Conservation (phyloP, 2,329 filamentous ascomycete species). For the Arthrobotrys pseudoclavata region DNA sequence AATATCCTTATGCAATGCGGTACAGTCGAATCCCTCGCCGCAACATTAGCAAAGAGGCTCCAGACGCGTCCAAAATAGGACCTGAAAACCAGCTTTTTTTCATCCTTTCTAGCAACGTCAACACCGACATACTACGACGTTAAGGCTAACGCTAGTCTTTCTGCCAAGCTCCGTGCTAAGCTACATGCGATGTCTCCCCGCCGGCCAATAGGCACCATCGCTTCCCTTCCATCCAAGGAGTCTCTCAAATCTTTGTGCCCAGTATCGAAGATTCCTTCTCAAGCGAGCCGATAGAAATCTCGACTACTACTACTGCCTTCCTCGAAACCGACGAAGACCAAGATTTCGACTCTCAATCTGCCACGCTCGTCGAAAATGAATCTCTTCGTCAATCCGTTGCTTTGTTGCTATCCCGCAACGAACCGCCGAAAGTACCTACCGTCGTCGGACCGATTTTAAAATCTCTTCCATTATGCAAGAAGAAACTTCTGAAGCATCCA, state of each 20-base stretch:
- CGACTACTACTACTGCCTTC: neutral
- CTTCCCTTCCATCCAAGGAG: no score
- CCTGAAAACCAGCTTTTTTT: neutral
- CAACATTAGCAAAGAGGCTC: neutral
- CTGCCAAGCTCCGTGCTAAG: constrained; percentile 24
- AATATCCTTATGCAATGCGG: no score
- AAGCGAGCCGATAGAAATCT: neutral
- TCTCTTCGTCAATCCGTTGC: neutral
- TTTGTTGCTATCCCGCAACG: neutral
- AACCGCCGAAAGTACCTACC: neutral
- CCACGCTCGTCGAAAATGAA: neutral
- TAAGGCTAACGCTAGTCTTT: neutral
- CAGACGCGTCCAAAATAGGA: neutral
- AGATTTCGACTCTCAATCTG: constrained; percentile 5
- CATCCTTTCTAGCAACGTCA: neutral
- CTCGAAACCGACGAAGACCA: neutral
- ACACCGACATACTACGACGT: neutral
- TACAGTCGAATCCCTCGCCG: constrained; percentile 33
- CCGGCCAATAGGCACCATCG: neutral
- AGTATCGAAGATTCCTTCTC: neutral
- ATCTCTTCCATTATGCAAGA: neutral
- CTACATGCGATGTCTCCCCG: constrained; percentile 33
- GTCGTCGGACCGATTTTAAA: neutral
- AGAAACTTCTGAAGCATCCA: constrained; percentile 14
- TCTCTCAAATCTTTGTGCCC: neutral